Evolutionary conservation across 805 yeast species (phyloP), one percentile per base, ranked within the genome.

Genomic region (Candida koratica): DNA sequence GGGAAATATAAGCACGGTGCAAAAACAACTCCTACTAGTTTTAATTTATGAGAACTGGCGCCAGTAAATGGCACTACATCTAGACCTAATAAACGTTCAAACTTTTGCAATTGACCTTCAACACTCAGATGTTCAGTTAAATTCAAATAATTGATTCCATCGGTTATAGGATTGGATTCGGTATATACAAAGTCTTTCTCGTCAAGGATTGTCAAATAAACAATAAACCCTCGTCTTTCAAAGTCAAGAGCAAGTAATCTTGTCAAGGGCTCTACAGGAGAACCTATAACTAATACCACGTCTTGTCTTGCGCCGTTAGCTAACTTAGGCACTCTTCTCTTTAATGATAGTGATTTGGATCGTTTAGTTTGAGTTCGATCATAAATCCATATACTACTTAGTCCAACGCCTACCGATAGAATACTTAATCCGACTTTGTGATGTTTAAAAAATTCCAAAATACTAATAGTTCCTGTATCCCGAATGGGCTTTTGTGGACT

Each of bases 221-320:
- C 88, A 20, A 87, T 81, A 52, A 83, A 85, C 1, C 95, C 95
- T 36, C 95, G 65, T 29, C 72, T 71, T 44, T 84, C 88, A 44
- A 86, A 69, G 53, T 86, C 95, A 38, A 74, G 68, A 1, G 88
- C 84, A 19, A 86, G 60, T 34, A 79, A 67, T 39, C 84, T 69
- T 1, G 86, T 77, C 38, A 84, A 60, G 1, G 87, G 86, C 43
- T 84, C 90, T 2, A 76, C 67, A 2, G 89, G 88, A 1, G 87
- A 79, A 1, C 95, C 95, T 4, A 85, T 70, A 4, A 86, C 61
- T 14, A 87, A 61, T 3, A 86, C 75, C 6, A 84, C 90, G 47
- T 85, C 93, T 41, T 72, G 70, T 33, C 96, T 63, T 3, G 84
- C 83, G 2, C 95, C 93, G 42, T 79, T 79, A 4, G 71, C 47